Evolutionary conservation across 495 filamentous ascomycete species (phyloP), one percentile per base, ranked within the genome.

Genomic region (Aspergillus heteromorphus): DNA sequence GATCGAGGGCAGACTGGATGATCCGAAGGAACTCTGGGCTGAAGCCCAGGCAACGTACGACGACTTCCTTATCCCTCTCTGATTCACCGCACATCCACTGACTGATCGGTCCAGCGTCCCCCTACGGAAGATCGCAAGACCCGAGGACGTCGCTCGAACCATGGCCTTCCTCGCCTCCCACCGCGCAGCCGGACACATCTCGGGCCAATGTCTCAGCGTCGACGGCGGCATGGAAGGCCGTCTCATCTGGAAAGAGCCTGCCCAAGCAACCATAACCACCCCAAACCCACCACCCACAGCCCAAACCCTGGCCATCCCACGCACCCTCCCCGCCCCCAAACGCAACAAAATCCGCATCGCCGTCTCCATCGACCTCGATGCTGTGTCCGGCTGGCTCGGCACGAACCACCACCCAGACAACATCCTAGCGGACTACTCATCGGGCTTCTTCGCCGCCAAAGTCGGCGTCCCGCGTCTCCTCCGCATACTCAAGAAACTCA

Each of bases 381-480:
- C 81, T 17, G 74, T 85, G 0, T 82, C 80, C 0, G 81, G 80
- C 13, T 83, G 75, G 73, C 74, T 84, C 4, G 82, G 82, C 40
- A 84, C 82, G 1, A 67, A 67, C 6, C 61, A 69, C 5, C 66
- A 69, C 53, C 65, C 74, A 3, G 70, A 72, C 49, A 83, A 81
- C 57, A 74, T 70, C 51, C 73, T 83, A 9, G 70, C 83, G 11
- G 83, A 85, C 60, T 85, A 83, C 61, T 78, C 71, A 8, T 64
- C 75, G 41, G 83, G 83, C 0, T 80, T 81, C 62, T 85, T 86
- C 57, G 74, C 78, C 29, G 83, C 77, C 9, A 70, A 73, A 49
- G 81, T 85, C 13, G 83, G 83, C 45, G 82, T 83, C 10, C 79
- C 78, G 0, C 77, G 83, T 19, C 65, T 86, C 13, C 63, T 86